Base-by-base conservation (phyloP, 2,329 filamentous ascomycete species). In the Metarhizium sp. region DNA sequence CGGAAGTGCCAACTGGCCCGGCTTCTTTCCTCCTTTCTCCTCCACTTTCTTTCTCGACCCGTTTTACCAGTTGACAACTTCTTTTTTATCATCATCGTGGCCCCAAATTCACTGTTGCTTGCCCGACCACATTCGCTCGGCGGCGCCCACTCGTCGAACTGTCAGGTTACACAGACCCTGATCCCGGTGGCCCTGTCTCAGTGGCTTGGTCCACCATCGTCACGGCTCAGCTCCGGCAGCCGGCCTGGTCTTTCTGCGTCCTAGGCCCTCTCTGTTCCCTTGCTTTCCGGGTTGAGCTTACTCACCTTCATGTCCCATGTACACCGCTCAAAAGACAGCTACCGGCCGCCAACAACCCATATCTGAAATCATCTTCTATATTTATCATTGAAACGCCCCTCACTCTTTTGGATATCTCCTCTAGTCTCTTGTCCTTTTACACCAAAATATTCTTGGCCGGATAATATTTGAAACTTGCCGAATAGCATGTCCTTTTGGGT, bases 401-500 rank as follows among this genome's bases (percentile, higher is more conserved):
- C 32, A 11, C 16, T 20, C 50, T 14, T 13, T 11, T 14, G 38
- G 13, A 7, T 5, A 40, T 13, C 38, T 14, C 3, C 11, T 13
- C 14, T 16, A 5, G 38, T 11, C 38, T 25, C 14, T 16, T 4
- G 14, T 16, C 38, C 5, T 40, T 25, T 45, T 20, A 8, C n/a
- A 45, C 2, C 42, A 45, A 7, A 11, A 45, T 10, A 14, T 45
- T 20, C n/a, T 16, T 14, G 6, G 7, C 6, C 11, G 8, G 2
- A 20, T 16, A 10, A 7, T 20, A 18, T 45, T n/a, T 30, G 36
- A 18, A 34, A 14, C 16, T 25, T 48, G 5, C 43, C 16, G 20
- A 48, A 60, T 48, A 69, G 68, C 64, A 67, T 72, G 69, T 67
- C 65, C 63, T 73, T 67, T 64, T 72, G 67, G 72, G 68, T 71